Evolutionary conservation across 2,329 filamentous ascomycete species (phyloP).

Genomic region (Neoarthrinium moseri): DNA sequence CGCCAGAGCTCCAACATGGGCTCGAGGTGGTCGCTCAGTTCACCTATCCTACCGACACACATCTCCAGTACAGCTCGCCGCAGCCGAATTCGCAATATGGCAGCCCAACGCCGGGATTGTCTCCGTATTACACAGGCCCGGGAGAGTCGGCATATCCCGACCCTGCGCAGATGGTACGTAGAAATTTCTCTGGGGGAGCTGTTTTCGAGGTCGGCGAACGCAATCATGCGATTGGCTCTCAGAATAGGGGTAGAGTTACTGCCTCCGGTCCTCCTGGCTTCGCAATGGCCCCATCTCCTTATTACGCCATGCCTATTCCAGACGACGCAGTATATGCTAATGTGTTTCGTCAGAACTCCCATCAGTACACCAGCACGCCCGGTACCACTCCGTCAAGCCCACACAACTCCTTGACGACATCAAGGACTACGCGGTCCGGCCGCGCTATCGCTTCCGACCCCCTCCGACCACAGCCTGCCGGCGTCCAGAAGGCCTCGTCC

Average conservation of each 20-base stretch:
- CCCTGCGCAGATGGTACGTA: conserved; percentile 3
- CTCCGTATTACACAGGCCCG: neutral
- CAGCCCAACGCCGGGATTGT: conserved; percentile 1
- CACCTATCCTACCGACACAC: no score
- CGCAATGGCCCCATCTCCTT: no score
- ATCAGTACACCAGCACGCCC: conserved; percentile 42
- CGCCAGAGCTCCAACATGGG: no score
- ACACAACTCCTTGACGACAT: conserved; percentile 22
- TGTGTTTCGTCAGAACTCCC: no score
- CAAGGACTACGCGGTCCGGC: conserved; percentile 35
- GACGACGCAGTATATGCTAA: no score
- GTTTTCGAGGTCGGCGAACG: no score
- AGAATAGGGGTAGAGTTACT: no score
- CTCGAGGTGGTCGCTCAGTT: neutral
- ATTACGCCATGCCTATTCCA: no score
- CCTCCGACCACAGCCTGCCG: conserved; percentile 25
- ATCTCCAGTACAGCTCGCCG: neutral
- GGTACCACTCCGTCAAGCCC: conserved; percentile 51
- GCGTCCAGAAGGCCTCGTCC: conserved; percentile 33
- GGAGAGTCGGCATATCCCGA: neutral
- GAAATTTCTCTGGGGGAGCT: no score
- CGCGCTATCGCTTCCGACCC: conserved; percentile 26
- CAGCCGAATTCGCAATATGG: neutral
- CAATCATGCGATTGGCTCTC: no score
- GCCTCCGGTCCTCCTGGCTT: no score